Conservation (phyloP, 495 filamentous ascomycete species). For the Poronia punctata region DNA sequence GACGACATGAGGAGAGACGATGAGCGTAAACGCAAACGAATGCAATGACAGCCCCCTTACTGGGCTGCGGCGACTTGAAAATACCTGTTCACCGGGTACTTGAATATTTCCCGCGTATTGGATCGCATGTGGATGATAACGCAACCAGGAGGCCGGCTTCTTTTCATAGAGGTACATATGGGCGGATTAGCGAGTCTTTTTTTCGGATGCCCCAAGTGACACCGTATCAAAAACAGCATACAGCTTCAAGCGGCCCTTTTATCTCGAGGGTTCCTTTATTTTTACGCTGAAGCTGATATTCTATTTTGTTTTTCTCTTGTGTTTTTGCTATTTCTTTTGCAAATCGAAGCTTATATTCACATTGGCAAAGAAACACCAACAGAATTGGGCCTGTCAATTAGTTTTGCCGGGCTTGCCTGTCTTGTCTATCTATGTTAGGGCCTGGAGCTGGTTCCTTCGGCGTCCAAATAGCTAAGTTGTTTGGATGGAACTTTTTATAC, state of each 20-base stretch:
- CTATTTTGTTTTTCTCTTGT: slow-evolving; percentile 11
- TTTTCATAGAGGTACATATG: slow-evolving; percentile 18
- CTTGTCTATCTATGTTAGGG: neutral
- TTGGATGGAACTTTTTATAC: too few relatives aligned
- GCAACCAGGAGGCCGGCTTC: slow-evolving; percentile 14
- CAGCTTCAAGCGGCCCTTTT: too few relatives aligned
- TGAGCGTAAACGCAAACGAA: slow-evolving; percentile 75
- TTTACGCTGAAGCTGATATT: slow-evolving; percentile 16
- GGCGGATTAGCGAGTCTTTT: slow-evolving; percentile 20
- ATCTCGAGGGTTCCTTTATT: too few relatives aligned
- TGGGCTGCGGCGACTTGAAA: neutral
- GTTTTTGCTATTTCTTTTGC: slow-evolving; percentile 7
- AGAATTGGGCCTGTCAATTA: too few relatives aligned
- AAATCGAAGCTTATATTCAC: too few relatives aligned
- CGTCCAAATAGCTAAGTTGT: slow-evolving; percentile 5
- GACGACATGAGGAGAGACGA: slow-evolving; percentile 42
- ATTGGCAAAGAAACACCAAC: too few relatives aligned
- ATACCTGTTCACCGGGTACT: neutral
- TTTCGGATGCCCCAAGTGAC: slow-evolving; percentile 16
- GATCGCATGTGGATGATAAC: slow-evolving; percentile 20
- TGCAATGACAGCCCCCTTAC: slow-evolving; percentile 33
- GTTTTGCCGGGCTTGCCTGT: too few relatives aligned
- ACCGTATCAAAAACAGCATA: slow-evolving; percentile 11
- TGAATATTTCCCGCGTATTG: slow-evolving; percentile 10
- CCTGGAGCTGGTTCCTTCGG: neutral